Base-by-base conservation (phyloP, 495 filamentous ascomycete genomes). In the Patellaria atrata region DNA sequence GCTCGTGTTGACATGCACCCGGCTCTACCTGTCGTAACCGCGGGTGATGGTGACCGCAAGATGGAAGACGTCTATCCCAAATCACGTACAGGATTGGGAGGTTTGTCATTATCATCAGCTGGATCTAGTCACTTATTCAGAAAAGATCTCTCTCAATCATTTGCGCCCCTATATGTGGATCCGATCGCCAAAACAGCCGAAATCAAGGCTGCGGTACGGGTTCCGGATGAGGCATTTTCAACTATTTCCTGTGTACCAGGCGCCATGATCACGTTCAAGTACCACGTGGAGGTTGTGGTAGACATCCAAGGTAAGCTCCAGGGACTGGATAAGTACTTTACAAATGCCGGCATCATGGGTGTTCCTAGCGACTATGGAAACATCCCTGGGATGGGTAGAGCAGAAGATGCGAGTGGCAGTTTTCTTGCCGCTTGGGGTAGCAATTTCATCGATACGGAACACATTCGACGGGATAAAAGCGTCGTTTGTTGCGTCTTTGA, bases 1-100 rank as follows among this genome's bases (percentile, higher is more conserved):
- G 85, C 84, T 6, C 77, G 84, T 7, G 87, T 96, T 18, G 91
- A 97, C 49, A 75, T 86, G 27, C 72, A 84, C 42, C 85, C 87
- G 2, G 66, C 65, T 13, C 63, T 77, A 35, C 67, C 75, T 4
- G 54, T 82, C 3, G 75, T 74, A 14, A 57, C 62, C 8, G 59
- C 72, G 9, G 61, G 62, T 29, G 62, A 73, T 37, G 68, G 73
- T 11, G 78, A 77, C 43, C 76, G 75, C 40, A 75, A 75, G 44
- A 82, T 79, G 44, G 83, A 92, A 43, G 82, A 91, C 38, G 80
- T 76, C 49, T 89, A 85, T 50, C 83, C 85, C 1, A 79, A 65
- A 26, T 77, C 73, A 7, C 55, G 62, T 9, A 76, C 65, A 1
- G 86, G 81, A 1, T 71, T 89, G 14, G 80, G 77, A 4, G 84